Evolutionary conservation across 1,284 basidiomycete genomes (phyloP), one percentile per base, ranked within the genome.

Genomic region (Leccinum subatratum): DNA sequence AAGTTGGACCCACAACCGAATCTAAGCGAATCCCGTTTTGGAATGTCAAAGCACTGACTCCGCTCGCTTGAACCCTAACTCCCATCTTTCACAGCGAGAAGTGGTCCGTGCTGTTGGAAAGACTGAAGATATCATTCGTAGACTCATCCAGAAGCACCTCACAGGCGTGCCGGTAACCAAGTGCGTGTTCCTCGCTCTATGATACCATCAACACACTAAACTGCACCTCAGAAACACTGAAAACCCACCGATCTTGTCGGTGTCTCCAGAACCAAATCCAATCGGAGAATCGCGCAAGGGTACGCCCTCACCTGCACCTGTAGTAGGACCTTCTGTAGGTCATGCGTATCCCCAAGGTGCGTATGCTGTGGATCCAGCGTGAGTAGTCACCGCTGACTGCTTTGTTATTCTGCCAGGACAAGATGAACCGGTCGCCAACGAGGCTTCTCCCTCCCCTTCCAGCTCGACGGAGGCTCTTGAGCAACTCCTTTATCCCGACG

Each of bases 121-220:
- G 64, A 76, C 69, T 0, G 73, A 74, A 66, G 72, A 71, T 5
- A 77, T 76, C 39, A 70, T 77, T 60, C 66, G 66, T 39, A 66
- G 72, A 62, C 68, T 76, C 39, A 32, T 74, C 8, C 63, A 18
- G 48, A 75, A 76, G 32, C 67, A 77, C 37, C 73, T 74, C n/a
- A 59, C 32, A 30, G 75, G 75, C 1, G 72, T 77, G 0, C 74
- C 73, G 2, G 20, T 63, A 30, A 11, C 58, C n/a, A 64, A 65
- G 75, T 69, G 54, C 22, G 72, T 64, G 3, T 22, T 11, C 51
- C 9, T 42, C 45, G 12, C 16, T n/a, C n/a, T 20, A 2, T 12
- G 5, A 7, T 14, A 20, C 20, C 37, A 22, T 58, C 59, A 57
- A 11, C 51, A 66, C 48, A 67, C 51, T 12, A 12, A 25, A 6